Evolutionary conservation across 208 protist genomes (phyloP), one percentile per base, ranked within the genome.

Genomic region (Crithidia brevicula): DNA sequence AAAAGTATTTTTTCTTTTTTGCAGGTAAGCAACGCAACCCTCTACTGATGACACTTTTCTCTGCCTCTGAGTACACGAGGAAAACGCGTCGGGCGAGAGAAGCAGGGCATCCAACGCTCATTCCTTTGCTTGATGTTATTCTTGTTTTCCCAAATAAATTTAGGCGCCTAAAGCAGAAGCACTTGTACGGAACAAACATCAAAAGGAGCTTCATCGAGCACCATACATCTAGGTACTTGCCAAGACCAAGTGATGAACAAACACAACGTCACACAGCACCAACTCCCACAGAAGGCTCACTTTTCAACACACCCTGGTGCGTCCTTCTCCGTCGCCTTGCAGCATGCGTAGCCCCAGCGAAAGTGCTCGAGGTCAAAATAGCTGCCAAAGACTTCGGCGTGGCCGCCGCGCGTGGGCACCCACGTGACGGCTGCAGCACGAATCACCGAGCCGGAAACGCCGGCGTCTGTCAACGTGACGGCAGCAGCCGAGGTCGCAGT

Each of bases 321-420:
- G 54, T 92, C 83, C 42, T 83, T 84, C 5, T 63, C 80, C 15
- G 81, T 61, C 1, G 60, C 60, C 23, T 72, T 72, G 59, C 91
- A 96, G 73, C 91, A 96, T 64, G 79, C 69, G 67, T 94, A 96
- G 9, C 88, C 91, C 89, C 91, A 96, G 3, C 23, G 33, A 56
- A 88, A 92, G 20, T 28, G 56, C 18, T 60, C 38, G 8, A 75
- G 25, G 34, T 94, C 85, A 56, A 94, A 93, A 47, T 88, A 93
- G 60, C 88, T 94, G 36, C 91, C 91, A 51, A 81, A 96, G 10
- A 80, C 76, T 36, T 28, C 67, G n/a, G 36, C 8, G 64, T 96
- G 91, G 27, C 85, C 85, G 54, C 84, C 85, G 68, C 30, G 61
- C 45, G 49, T 76, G 8, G 73, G 56, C 59, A 66, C 50, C 70